Evolutionary conservation across 2,329 filamentous ascomycete species (phyloP).

Genomic region (Xylariaceae sp.): DNA sequence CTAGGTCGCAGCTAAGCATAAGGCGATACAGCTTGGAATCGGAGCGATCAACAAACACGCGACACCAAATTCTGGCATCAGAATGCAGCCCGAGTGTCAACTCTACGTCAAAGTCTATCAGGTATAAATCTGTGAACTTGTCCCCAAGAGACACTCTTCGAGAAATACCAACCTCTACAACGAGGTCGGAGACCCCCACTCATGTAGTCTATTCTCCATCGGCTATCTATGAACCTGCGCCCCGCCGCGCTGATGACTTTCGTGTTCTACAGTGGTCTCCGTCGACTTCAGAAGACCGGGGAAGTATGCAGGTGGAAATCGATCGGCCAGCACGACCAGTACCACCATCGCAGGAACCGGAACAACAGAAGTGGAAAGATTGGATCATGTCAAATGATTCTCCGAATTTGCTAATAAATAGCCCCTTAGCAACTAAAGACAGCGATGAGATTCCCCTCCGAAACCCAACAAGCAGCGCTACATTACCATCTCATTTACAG

Average conservation of each 20-base stretch:
- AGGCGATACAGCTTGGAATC: slow-evolving; percentile 27
- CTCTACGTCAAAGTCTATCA: not conserved
- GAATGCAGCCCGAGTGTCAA: not conserved
- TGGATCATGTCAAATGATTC: slow-evolving; percentile 22
- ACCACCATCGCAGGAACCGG: slow-evolving; percentile 29
- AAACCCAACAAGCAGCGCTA: slow-evolving; percentile 11
- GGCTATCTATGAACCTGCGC: slow-evolving; percentile 35
- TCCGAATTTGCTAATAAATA: slow-evolving; percentile 4
- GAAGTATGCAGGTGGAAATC: slow-evolving; percentile 38
- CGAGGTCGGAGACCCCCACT: slow-evolving; percentile 28
- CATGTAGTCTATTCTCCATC: slow-evolving; percentile 35
- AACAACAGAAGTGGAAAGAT: slow-evolving; percentile 33
- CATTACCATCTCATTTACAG: slow-evolving; percentile 35
- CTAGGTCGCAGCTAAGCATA: slow-evolving; percentile 25
- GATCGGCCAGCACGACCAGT: slow-evolving; percentile 28
- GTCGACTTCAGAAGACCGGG: slow-evolving; percentile 27
- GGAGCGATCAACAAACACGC: not conserved
- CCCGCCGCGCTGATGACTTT: slow-evolving; percentile 30
- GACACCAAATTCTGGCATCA: not conserved
- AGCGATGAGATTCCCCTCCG: not conserved
- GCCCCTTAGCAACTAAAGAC: slow-evolving; percentile 2
- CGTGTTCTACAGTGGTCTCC: slow-evolving; percentile 37
- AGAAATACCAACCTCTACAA: not conserved
- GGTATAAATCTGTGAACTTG: not conserved
- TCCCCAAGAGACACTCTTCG: not conserved